Evolutionary conservation across 768 basidiomycete genomes (phyloP).

Genomic region (Phlegmacium glaucopus): DNA sequence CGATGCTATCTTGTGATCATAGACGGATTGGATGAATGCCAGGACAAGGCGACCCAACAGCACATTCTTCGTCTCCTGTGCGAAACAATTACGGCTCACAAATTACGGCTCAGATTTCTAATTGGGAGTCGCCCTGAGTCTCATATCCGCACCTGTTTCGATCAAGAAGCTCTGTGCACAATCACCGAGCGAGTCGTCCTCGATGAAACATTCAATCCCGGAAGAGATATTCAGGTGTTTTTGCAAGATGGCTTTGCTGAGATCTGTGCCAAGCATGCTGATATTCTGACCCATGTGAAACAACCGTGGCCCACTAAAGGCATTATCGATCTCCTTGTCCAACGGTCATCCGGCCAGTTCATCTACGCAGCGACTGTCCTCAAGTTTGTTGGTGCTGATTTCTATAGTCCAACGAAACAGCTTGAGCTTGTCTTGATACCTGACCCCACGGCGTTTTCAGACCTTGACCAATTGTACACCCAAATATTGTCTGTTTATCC

Average conservation of each 20-base stretch:
- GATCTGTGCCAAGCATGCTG: conserved; percentile 1
- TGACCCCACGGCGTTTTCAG: conserved; percentile 1
- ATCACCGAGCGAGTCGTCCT: not conserved
- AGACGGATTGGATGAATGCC: conserved; percentile 23
- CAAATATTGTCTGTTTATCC: too few relatives aligned
- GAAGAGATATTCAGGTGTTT: conserved; percentile 4
- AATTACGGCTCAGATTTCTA: conserved; percentile 14
- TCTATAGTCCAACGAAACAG: conserved; percentile 3
- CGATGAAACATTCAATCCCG: conserved; percentile 5
- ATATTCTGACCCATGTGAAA: not conserved
- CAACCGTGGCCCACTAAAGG: not conserved
- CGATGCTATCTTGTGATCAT: conserved; percentile 4
- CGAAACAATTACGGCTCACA: not conserved
- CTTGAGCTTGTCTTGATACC: conserved; percentile 7
- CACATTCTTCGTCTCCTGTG: conserved; percentile 6
- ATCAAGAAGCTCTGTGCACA: not conserved
- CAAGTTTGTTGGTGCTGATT: conserved; percentile 11
- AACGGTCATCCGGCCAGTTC: too few relatives aligned
- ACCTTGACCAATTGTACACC: too few relatives aligned
- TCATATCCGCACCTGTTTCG: conserved; percentile 8
- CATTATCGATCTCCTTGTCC: too few relatives aligned
- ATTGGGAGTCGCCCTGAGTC: conserved; percentile 21
- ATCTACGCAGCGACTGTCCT: conserved; percentile 1
- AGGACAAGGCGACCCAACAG: conserved; percentile 1
- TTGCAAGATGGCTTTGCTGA: conserved; percentile 7